Evolutionary conservation across 1,139 yeast genomes (phyloP).

Genomic region (Kluyveromyces sp.): DNA sequence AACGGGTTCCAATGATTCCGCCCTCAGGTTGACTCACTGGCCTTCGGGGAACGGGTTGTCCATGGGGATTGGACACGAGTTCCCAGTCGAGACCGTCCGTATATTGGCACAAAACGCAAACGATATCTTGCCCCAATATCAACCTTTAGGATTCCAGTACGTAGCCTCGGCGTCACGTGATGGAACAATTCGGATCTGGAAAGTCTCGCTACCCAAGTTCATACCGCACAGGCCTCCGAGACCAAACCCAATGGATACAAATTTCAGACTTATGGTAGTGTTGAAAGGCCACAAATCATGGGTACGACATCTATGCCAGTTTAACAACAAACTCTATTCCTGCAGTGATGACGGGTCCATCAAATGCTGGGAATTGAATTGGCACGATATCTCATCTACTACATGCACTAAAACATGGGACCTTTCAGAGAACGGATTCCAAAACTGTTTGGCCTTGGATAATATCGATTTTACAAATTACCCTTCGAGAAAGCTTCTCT

Average conservation of each 20-base stretch:
- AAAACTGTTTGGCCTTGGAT: constrained; percentile 19
- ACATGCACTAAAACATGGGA: constrained; percentile 52
- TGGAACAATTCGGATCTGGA: constrained; percentile 69
- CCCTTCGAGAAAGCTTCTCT: constrained; percentile 15
- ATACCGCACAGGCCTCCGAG: constrained; percentile 50
- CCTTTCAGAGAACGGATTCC: constrained; percentile 16
- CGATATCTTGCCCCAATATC: constrained; percentile 19
- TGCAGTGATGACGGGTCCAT: constrained; percentile 76
- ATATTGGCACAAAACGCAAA: constrained; percentile 46
- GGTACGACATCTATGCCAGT: constrained; percentile 47
- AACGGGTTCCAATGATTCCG: constrained; percentile 78
- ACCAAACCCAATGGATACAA: constrained; percentile 47
- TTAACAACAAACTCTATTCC: constrained; percentile 61
- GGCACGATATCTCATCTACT: constrained; percentile 46
- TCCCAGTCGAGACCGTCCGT: constrained; percentile 69
- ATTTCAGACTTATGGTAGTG: constrained; percentile 50
- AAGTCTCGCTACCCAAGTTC: constrained; percentile 53
- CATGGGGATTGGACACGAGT: constrained; percentile 67
- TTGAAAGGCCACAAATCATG: constrained; percentile 78
- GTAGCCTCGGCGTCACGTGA: constrained; percentile 81
- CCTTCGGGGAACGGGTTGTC: constrained; percentile 64
- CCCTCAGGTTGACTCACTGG: constrained; percentile 57
- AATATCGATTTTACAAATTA: constrained; percentile 4
- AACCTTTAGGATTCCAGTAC: constrained; percentile 49
- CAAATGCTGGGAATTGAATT: constrained; percentile 48